Base-by-base conservation (phyloP, 176 grass and related monocot genomes). In the Carex pumila region DNA sequence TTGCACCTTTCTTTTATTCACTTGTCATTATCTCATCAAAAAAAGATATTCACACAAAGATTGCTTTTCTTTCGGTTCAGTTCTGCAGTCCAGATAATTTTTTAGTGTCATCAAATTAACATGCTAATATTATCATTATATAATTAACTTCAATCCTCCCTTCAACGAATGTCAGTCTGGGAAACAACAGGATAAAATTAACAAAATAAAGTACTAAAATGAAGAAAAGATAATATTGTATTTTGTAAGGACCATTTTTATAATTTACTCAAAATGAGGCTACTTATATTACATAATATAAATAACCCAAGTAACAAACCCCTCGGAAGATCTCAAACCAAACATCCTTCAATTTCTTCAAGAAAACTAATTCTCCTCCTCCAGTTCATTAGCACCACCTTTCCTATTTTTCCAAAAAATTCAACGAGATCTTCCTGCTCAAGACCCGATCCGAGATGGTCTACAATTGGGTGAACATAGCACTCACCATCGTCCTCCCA, bases 291-390 rank as follows among this genome's bases (percentile, higher is more conserved):
- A 5, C 17, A 60, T n/a, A 0, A 6, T 8, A 61, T 61, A 7
- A 37, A 19, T 29, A 59, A 81, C 12, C 1, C 18, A 31, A 81
- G 53, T 36, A 50, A 29, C 79, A 61, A 12, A 81, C 12, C 10
- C 32, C 18, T 60, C 19, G 6, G 36, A 81, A 10, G 30, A 36
- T 49, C 7, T 47, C 60, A 64, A 82, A 32, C 15, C 37, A 66
- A 82, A 49, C 19, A 64, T 49, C 15, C 32, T 47, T 15, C 11
- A 82, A 82, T 82, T 82, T 29, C 60, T 82, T 7, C n/a, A 74
- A 25, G 50, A 77, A 55, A 77, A 77, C 73, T 77, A 77, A 55
- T 25, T 22, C 49, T 54, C 25, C 12, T 76, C 72, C 50, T 77
- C 25, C 22, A 56, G 6, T 56, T 77, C 49, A 56, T 77, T 6